Evolutionary conservation across 805 yeast species (phyloP), one percentile per base, ranked within the genome.

Genomic region (Cyberlindnera petersonii): DNA sequence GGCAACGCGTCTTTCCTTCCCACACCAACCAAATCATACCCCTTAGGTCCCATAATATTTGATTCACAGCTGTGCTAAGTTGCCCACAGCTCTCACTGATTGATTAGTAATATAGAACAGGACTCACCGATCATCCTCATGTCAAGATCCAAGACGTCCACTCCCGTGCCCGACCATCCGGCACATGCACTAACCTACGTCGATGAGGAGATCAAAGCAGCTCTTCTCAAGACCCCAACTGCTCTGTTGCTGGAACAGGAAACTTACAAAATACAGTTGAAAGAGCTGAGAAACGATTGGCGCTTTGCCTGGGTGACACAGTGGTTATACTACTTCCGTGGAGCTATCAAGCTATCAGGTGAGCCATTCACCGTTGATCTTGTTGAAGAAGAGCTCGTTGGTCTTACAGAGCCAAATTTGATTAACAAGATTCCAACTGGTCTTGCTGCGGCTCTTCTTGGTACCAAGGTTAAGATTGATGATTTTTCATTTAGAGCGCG

Each of bases 311-410:
- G 55, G 38, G 58, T 69, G 3, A 56, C 75, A 10, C 76, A 78
- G 55, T 79, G 86, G 86, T 55, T 79, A 20, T 69, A 68, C 44
- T 63, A 69, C 33, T 70, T 73, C 55, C 70, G 79, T 39, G 77
- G 76, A 18, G 65, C 68, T 34, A 55, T 79, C 24, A 74, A 67
- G 47, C 55, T 80, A 38, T 62, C 64, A 10, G 61, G 65, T 6
- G 84, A 78, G 38, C 65, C 65, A 10, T 75, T 79, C 47, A 82
- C 79, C 49, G 70, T 72, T 7, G 81, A 77, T 42, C 35, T 46
- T 16, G 15, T 79, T 43, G 87, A 80, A 50, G 78, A 78, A 49
- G 87, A 80, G 48, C 59, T 80, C 11, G 61, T 77, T 19, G 72
- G 71, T 0, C 46, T 69, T 17, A 56, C 58, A 17, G 74, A 72